Conservation (phyloP, 2,329 filamentous ascomycete species). For the Pseudopyrenochaeta lycopersici region DNA sequence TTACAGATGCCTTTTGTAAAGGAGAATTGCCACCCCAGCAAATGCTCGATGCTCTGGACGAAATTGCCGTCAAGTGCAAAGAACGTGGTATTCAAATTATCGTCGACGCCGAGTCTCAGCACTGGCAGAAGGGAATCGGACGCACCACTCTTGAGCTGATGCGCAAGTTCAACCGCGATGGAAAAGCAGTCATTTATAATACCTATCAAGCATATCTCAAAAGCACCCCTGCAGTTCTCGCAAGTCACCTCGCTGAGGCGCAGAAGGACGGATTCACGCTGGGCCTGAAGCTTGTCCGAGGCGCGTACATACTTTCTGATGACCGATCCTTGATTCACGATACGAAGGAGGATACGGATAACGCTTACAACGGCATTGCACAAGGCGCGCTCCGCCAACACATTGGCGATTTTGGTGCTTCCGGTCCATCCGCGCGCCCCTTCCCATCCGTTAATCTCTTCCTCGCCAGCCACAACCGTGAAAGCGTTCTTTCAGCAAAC, state of each 20-base stretch:
- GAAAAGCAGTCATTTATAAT: conserved; percentile 71
- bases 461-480: conserved; percentile 83
- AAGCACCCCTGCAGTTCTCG: conserved; percentile 53
- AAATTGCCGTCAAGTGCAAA: conserved; percentile 52
- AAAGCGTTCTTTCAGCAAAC: conserved; percentile 68
- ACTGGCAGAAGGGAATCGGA: conserved; percentile 52
- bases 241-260: conserved; percentile 57
- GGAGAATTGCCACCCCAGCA: conserved; percentile 50
- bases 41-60: conserved; percentile 54
- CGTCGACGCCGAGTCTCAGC: conserved; percentile 58
- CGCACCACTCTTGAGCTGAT: conserved; percentile 65
- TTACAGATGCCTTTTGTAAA: conserved; percentile 50
- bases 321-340: conserved; percentile 61
- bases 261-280: conserved; percentile 60
- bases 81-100: conserved; percentile 55
- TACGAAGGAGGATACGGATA: conserved; percentile 64
- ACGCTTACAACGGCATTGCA: conserved; percentile 74
- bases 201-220: conserved; percentile 68
- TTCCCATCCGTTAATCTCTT: conserved; percentile 66
- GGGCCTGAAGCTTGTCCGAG: conserved; percentile 66
- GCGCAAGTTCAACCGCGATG: conserved; percentile 62
- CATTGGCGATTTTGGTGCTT: conserved; percentile 29
- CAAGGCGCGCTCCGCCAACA: conserved; percentile 55
- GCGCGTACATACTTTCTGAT: conserved; percentile 65
- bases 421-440: conserved; percentile 17